Conservation (phyloP, 169 alveolate species). For the Plasmodium gallinaceum region DNA sequence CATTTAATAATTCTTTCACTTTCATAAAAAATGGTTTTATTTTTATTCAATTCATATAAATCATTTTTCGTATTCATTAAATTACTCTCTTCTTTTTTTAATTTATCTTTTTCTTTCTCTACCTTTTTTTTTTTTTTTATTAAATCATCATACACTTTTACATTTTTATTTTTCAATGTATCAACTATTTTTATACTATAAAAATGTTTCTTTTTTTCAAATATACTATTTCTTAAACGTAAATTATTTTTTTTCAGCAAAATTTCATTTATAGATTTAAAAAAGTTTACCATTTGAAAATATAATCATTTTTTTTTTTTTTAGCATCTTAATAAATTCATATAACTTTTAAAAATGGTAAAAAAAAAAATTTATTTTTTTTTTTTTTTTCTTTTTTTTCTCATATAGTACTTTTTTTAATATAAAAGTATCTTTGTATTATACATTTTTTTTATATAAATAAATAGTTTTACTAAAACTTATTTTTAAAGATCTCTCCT, state of each 20-base stretch:
- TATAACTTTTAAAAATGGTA: no score
- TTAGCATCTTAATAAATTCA: no score
- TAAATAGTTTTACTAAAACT: no score
- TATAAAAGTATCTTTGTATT: no score
- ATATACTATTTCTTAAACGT: neutral
- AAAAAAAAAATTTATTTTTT: no score
- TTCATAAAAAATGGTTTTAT: conserved; percentile 62
- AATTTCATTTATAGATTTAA: conserved; percentile 11
- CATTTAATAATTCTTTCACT: conserved; percentile 73
- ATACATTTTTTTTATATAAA: no score
- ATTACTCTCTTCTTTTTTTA: neutral
- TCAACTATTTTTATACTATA: conserved; percentile 63
- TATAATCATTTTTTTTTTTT: neutral
- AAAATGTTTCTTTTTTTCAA: conserved; percentile 7
- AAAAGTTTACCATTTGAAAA: conserved; percentile 19
- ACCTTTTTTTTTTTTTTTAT: neutral
- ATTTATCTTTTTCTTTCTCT: neutral
- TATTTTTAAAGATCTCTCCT: no score
- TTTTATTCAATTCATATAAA: conserved; percentile 2
- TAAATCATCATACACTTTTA: conserved; percentile 23
- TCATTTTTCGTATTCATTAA: conserved; percentile 7
- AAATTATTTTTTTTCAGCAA: conserved; percentile 6
- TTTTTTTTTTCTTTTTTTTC: no score
- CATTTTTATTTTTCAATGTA: conserved; percentile 3
- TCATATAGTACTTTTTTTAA: no score